Evolutionary conservation across 495 filamentous ascomycete species (phyloP), one percentile per base, ranked within the genome.

Genomic region (Trichocladium uniseriatum): DNA sequence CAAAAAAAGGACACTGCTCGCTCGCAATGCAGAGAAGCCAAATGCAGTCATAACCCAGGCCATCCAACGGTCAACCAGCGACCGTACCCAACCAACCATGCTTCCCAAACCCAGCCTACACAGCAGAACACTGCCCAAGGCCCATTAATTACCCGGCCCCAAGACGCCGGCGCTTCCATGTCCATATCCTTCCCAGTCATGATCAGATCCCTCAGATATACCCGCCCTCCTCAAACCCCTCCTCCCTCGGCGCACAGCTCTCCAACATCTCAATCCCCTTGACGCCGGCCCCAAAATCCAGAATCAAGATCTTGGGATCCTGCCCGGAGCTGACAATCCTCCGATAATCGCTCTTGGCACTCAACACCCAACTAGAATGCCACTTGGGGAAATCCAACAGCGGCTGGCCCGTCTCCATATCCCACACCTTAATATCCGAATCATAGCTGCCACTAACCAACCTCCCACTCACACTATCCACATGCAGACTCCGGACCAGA

Each of bases 361-460:
- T 87, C 36, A 98, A 67, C 57, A 96, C 94, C 94, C 94, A 97
- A 59, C 88, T 94, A 14, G 83, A 83, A 34, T 94, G 92, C 87
- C 88, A 97, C 45, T 84, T 81, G 15, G 86, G 84, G 52, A 95
- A 86, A 50, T 86, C 79, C 42, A 89, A 76, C 27, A 87, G 74
- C 34, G 82, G 69, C 39, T 79, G 71, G 24, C 89, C 89, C 5
- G 79, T 80, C 39, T 82, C 78, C 56, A 88, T 79, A 55, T 95
- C 86, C 63, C 84, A 95, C 5, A 95, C 88, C 67, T 92, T 94
- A 61, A 98, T 86, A 56, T 86, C 78, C 56, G 84, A 87, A 64
- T 98, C 92, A 60, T 98, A 98, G 64, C 86, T 91, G 5, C 87
- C 94, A 48, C 83, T 91, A 43, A 97, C 76, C 27, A 98, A 76